These are phyloP conservation scores for Tephrocybe sp. DNA, from an alignment of 768 basidiomycete species.

Conservation along the genomic window DNA sequence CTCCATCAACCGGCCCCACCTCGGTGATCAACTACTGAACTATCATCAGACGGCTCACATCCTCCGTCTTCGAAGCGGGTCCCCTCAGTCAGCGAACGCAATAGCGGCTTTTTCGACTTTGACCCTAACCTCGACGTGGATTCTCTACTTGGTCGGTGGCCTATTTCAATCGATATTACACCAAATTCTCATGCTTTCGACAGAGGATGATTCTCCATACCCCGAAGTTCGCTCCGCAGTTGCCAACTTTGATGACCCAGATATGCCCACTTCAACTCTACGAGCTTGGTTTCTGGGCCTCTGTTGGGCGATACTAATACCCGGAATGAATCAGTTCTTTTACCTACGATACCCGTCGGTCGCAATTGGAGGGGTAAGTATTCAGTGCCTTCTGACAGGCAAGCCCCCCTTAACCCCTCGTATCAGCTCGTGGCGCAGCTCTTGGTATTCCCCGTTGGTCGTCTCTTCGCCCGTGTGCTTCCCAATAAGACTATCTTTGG, in stretches of 20 bases:
- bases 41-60: slow-evolving; percentile 16
- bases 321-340: slow-evolving; percentile 80
- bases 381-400: background rate
- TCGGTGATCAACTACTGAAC: background rate
- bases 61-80: slow-evolving; percentile 19
- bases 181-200: background rate
- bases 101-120: slow-evolving; percentile 29
- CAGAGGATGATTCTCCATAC: slow-evolving; percentile 77
- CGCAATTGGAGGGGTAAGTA: slow-evolving; percentile 47
- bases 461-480: slow-evolving; percentile 59
- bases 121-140: slow-evolving; percentile 36
- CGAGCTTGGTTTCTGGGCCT: slow-evolving; percentile 62
- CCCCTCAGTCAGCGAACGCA: slow-evolving; percentile 24
- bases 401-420: background rate
- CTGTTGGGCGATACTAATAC: slow-evolving; percentile 54
- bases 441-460: slow-evolving; percentile 66
- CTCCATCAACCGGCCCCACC: background rate
- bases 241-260: slow-evolving; percentile 67
- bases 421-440: slow-evolving; percentile 64
- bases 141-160: slow-evolving; percentile 19
- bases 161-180: background rate
- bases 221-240: slow-evolving; percentile 80
- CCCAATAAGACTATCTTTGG: slow-evolving; percentile 56
- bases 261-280: slow-evolving; percentile 57
- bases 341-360: slow-evolving; percentile 70